These are phyloP conservation scores for Russula lepida DNA, from an alignment of 768 basidiomycete genomes.

Conservation along the genomic window DNA sequence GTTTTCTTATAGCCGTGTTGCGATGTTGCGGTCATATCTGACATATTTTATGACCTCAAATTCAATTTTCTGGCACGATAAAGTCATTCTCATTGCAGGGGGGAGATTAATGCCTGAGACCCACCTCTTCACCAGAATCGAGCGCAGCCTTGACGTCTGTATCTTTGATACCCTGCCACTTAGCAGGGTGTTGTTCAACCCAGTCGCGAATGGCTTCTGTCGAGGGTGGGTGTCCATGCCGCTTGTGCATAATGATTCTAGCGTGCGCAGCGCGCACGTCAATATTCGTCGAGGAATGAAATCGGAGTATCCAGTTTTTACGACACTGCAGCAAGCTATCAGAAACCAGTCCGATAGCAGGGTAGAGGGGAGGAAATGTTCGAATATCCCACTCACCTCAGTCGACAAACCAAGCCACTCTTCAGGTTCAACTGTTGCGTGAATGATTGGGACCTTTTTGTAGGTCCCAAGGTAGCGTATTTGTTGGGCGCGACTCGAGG, in stretches of 20 bases:
- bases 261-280: background rate
- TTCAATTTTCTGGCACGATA: background rate
- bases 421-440: background rate
- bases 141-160: background rate
- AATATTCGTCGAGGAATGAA: rapidly evolving
- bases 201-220: background rate
- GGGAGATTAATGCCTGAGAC: background rate
- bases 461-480: background rate
- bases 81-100: background rate
- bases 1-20: background rate
- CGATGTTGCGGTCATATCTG: background rate
- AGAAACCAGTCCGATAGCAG: background rate
- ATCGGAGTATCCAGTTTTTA: background rate
- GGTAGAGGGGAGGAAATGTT: background rate
- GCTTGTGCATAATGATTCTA: background rate
- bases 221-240: background rate
- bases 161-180: background rate
- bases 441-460: background rate
- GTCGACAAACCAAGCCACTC: background rate
- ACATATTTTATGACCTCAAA: background rate
- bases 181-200: background rate
- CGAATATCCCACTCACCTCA: background rate
- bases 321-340: background rate
- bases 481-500: rapidly evolving
- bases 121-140: background rate